These are phyloP conservation scores for Neophaeococcomyces aloes DNA, from an alignment of 2,329 filamentous ascomycete genomes.

Conservation along the genomic window DNA sequence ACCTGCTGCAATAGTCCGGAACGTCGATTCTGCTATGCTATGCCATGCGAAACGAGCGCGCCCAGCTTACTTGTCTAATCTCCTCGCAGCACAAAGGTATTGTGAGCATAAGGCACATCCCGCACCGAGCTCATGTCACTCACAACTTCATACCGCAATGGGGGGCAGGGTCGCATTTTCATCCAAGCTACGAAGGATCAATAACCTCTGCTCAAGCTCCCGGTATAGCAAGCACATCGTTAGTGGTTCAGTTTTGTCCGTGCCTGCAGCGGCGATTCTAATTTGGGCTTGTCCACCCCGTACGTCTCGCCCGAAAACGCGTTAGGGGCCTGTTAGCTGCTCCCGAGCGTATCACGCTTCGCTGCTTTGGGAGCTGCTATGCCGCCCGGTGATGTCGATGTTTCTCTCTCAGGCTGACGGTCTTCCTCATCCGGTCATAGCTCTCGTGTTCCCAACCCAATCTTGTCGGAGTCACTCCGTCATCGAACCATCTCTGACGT, in stretches of 20 bases:
- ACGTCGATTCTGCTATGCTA: neutral
- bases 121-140: neutral
- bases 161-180: neutral
- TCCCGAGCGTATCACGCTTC: neutral
- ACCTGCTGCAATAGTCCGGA: neutral
- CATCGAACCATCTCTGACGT: too few species aligned
- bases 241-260: neutral
- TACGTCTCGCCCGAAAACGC: neutral
- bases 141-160: neutral
- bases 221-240: neutral
- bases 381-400: slow-evolving; percentile 1
- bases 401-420: neutral
- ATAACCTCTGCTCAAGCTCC: slow-evolving; percentile 1
- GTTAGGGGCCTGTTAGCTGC: neutral
- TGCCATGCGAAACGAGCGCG: neutral
- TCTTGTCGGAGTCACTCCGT: too few species aligned
- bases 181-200: slow-evolving; percentile 1
- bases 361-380: neutral
- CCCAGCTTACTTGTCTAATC: too few species aligned
- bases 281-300: neutral
- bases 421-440: slow-evolving; percentile 4
- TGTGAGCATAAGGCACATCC: neutral
- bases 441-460: neutral
- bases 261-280: slow-evolving; percentile 6
- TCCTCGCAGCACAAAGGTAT: too few species aligned